Evolutionary conservation across 2,329 filamentous ascomycete genomes (phyloP).

Genomic region (Aspergillus tubingensis): DNA sequence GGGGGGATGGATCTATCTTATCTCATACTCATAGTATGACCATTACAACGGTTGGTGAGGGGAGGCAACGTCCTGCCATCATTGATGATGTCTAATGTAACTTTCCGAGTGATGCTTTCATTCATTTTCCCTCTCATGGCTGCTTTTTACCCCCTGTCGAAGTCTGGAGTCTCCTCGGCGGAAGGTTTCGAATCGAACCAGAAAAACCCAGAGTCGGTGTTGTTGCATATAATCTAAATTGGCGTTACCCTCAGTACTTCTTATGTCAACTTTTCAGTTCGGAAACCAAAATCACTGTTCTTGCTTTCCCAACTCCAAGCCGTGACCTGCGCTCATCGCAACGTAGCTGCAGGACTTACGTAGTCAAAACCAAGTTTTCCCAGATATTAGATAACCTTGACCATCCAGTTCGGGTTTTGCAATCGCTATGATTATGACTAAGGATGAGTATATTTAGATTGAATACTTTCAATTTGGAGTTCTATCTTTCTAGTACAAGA

Average conservation of each 20-base stretch:
- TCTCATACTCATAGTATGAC: not conserved
- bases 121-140: not conserved
- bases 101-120: slow-evolving; percentile 5
- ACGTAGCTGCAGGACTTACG: not conserved
- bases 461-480: too few relatives aligned
- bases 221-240: not conserved
- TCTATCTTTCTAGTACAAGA: too few relatives aligned
- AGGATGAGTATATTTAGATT: too few relatives aligned
- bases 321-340: not conserved
- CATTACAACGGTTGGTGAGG: not conserved
- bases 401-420: too few relatives aligned
- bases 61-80: not conserved
- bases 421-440: too few relatives aligned
- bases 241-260: not conserved
- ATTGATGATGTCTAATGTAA: slow-evolving; percentile 16
- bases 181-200: not conserved
- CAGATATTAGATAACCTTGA: too few relatives aligned
- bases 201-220: not conserved
- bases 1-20: not conserved
- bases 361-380: too few relatives aligned
- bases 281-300: not conserved
- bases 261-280: not conserved
- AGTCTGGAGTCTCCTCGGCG: not conserved
- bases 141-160: not conserved
- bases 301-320: not conserved